Conservation (phyloP, 1,284 basidiomycete genomes). For the Phenoliferia sp. region DNA sequence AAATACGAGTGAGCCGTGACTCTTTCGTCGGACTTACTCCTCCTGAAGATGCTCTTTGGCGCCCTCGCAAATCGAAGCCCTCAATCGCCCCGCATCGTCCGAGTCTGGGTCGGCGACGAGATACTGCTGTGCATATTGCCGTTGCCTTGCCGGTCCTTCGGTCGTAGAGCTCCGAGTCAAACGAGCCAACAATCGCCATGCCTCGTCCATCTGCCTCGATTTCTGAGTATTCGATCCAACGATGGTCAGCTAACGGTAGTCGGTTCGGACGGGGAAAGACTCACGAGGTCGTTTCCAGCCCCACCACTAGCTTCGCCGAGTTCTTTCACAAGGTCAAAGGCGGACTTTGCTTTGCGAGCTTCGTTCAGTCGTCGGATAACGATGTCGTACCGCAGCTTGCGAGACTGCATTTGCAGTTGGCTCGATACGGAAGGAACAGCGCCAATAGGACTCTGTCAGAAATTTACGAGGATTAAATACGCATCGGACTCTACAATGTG, state of each 20-base stretch:
- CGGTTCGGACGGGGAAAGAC: background rate
- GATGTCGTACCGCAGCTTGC: slow-evolving; percentile 91
- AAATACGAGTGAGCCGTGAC: slow-evolving; percentile 61
- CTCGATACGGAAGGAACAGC: slow-evolving; percentile 15
- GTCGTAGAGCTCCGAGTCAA: slow-evolving; percentile 44
- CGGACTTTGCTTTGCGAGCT: slow-evolving; percentile 62
- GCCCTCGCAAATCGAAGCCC: slow-evolving; percentile 37
- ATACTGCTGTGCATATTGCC: slow-evolving; percentile 50
- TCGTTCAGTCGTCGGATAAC: slow-evolving; percentile 69
- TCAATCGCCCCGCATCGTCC: slow-evolving; percentile 36
- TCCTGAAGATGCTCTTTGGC: slow-evolving; percentile 52
- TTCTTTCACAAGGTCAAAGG: slow-evolving; percentile 67
- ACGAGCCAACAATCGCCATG: slow-evolving; percentile 46
- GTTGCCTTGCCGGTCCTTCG: slow-evolving; percentile 38
- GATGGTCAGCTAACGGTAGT: background rate
- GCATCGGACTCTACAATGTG: background rate
- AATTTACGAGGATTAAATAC: background rate
- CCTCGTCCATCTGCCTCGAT: slow-evolving; percentile 43
- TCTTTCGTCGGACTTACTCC: slow-evolving; percentile 44
- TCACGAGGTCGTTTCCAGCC: slow-evolving; percentile 14
- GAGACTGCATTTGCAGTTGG: slow-evolving; percentile 57
- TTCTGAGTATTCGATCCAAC: slow-evolving; percentile 9
- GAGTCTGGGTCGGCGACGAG: slow-evolving; percentile 34
- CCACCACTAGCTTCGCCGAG: slow-evolving; percentile 53
- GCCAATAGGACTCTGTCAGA: slow-evolving; percentile 13